Base-by-base conservation (phyloP, 2,329 filamentous ascomycete genomes). In the Talaromyces sp. region DNA sequence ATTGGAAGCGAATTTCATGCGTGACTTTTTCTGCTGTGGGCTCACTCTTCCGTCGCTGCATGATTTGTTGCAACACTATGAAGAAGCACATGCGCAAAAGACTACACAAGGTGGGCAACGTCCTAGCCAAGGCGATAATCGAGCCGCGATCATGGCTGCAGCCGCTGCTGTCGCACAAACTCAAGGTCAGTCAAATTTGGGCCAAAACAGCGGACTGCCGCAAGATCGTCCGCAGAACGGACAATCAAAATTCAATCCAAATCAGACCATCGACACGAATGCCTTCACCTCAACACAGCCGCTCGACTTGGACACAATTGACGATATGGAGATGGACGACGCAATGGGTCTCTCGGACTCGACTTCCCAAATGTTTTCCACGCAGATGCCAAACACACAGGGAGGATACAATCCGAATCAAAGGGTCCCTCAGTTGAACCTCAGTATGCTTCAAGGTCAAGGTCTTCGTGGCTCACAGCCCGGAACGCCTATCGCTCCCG, bases 291-390 rank as follows among this genome's bases (percentile, higher is more conserved):
- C 61, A 55, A 44, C 44, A 23, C 64, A 65, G 11, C 64, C 56
- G 3, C 7, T 65, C 37, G 89, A 96, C 65, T 87, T 96, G 81
- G 93, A 96, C 71, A 87, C 91, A 18, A 86, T 96, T 33, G 92
- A 92, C 59, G 92, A 96, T 71, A 97, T 98, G 93, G 93, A 98
- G 71, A 90, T 98, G 88, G 93, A 98, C 71, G 92, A 96, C 69
- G 84, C 87, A 7, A 82, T 90, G 56, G 87, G 86, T 64, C 72
- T 80, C 68, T 71, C 68, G 14, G 68, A 80, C 70, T 65, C 70
- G 5, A 66, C 74, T 58, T 69, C 74, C 56, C 70, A 79, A 65
- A 64, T 78, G 62, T 80, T 77, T 64, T 74, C 88, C 58, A 82
- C 85, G 66, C 84, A 86, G 39, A 86, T 90, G 70, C 63, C 58